phyloP scores from a whole-genome alignment of 495 filamentous ascomycete species.

The Aspergillus egyptiacus region DNA sequence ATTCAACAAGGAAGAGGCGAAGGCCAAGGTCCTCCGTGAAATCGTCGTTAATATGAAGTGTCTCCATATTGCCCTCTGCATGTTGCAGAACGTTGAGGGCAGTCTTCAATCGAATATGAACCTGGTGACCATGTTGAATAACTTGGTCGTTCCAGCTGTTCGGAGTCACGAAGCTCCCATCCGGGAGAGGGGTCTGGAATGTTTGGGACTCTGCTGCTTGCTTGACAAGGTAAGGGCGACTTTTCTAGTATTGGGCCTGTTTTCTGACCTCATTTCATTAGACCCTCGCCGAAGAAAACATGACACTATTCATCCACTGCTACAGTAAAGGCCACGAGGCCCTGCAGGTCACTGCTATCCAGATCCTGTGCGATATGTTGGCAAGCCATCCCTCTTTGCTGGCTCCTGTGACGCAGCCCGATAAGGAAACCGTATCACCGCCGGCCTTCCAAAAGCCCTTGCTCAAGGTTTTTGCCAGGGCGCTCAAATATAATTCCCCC shows the following conservation, averaged over 20 bases:
- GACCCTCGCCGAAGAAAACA: conserved; percentile 85
- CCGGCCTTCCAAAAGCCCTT: conserved; percentile 52
- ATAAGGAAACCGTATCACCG: conserved; percentile 36
- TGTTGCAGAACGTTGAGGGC: conserved; percentile 85
- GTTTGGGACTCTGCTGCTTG: conserved; percentile 83
- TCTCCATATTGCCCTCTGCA: conserved; percentile 93
- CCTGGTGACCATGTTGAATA: conserved; percentile 91
- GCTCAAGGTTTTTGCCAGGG: conserved; percentile 71
- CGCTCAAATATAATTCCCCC: conserved; percentile 61
- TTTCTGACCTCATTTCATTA: conserved; percentile 23
- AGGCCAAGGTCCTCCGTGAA: conserved; percentile 76
- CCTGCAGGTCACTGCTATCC: conserved; percentile 80
- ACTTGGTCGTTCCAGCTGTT: conserved; percentile 90
- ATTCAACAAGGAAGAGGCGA: conserved; percentile 65
- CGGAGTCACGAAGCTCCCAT: conserved; percentile 89
- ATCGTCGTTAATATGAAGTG: conserved; percentile 98
- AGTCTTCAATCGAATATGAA: conserved; percentile 80
- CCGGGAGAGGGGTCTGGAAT: conserved; percentile 80
- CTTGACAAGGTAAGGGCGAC: conserved; percentile 63
- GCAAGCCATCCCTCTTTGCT: conserved; percentile 78
- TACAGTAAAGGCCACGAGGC: conserved; percentile 87
- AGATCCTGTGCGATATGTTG: conserved; percentile 91
- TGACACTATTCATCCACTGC: conserved; percentile 91
- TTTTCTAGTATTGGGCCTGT: neutral
- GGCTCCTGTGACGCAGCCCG: conserved; percentile 35